Evolutionary conservation across 169 alveolate genomes (phyloP).

Genomic region (Eimeria tenella): DNA sequence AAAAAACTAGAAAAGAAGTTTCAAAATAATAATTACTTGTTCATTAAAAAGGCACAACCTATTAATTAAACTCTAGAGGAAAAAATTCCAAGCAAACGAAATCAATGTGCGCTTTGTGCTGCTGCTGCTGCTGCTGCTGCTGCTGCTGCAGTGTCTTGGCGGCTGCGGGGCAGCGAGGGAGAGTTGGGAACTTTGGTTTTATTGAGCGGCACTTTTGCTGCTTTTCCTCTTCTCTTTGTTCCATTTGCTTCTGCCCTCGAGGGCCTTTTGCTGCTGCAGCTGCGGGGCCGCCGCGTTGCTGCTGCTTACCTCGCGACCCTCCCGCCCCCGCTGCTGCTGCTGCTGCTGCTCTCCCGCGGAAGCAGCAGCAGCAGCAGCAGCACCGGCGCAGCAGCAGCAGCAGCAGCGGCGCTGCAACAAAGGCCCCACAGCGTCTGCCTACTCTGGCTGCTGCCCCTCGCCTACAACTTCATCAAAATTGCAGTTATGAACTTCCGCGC

Average conservation of each 20-base stretch:
- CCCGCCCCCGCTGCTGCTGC: neutral
- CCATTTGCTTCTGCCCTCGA: neutral
- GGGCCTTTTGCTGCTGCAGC: neutral
- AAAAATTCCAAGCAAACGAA: no score
- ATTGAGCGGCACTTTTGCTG: neutral
- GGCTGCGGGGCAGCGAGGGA: neutral
- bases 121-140: no score
- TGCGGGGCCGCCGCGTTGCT: neutral
- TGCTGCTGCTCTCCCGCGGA: neutral
- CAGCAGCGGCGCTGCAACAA: neutral
- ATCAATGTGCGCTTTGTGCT: no score
- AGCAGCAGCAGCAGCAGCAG: neutral
- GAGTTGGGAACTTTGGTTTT: neutral
- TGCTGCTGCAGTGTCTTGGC: neutral
- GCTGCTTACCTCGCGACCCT: neutral
- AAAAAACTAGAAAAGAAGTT: no score
- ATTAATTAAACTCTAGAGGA: no score
- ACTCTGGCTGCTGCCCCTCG: constrained; percentile 50
- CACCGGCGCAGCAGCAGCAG: no score
- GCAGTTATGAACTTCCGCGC: neutral
- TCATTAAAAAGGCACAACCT: no score
- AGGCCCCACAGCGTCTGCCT: neutral
- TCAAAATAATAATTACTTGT: no score
- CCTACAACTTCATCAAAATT: neutral
- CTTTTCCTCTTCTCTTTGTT: neutral